Conservation (phyloP, 306 rosid genomes). For the Castanospermum australe region DNA sequence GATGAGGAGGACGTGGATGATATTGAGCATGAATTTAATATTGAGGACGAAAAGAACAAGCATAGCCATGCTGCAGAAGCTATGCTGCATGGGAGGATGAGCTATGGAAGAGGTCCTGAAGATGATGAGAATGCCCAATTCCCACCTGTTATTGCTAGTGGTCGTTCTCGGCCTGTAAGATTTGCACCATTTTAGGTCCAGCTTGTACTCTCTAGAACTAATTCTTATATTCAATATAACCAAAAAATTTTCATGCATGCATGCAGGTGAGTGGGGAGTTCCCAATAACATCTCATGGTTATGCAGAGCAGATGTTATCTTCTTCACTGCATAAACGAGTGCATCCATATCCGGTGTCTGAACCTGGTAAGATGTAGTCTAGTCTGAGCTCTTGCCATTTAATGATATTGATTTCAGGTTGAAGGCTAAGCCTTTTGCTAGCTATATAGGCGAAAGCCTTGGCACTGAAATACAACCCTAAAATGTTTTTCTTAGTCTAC, state of each 20-base stretch:
- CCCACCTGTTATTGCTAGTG: constrained; percentile 30
- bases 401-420: not conserved
- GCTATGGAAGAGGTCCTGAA: constrained; percentile 44
- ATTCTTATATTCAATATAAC: not conserved
- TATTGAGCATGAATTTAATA: constrained; percentile 51
- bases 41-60: constrained; percentile 30
- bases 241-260: not conserved
- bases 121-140: constrained; percentile 58
- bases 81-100: constrained; percentile 83
- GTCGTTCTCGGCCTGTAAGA: constrained; percentile 13
- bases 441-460: not conserved
- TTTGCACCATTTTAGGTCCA: not conserved
- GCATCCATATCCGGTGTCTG: constrained; percentile 68
- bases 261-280: constrained; percentile 50
- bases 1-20: constrained; percentile 79
- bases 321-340: constrained; percentile 67
- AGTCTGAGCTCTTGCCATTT: not conserved
- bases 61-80: constrained; percentile 55
- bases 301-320: constrained; percentile 52
- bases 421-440: not conserved
- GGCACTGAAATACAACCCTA: not conserved
- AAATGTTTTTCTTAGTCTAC: not conserved
- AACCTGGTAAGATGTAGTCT: constrained; percentile 37
- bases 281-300: constrained; percentile 48
- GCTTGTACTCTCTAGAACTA: not conserved